A percentile compares a stretch with the other conserved stretches of the same genome.
phyloP scores from a whole-genome alignment of 2,329 filamentous ascomycete species.

The Apiospora marii region DNA sequence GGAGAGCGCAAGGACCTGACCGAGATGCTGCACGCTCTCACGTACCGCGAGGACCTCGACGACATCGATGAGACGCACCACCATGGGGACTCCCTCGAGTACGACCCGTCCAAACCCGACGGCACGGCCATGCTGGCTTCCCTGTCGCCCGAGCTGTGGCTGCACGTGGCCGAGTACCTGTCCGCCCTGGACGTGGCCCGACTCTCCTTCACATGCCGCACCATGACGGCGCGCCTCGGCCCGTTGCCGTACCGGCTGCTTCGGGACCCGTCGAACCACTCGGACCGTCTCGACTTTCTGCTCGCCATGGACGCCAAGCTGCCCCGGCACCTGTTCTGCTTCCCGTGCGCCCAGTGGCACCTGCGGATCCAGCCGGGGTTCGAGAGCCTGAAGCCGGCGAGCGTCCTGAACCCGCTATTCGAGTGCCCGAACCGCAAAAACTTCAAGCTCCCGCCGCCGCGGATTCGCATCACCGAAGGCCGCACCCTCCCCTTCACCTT shows the following conservation, averaged over 20 bases:
- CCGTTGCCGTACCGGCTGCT: conserved; percentile 8
- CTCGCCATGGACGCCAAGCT: neutral
- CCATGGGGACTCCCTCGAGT: conserved; percentile 1
- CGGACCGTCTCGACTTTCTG: conserved; percentile 4
- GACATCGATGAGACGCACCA: neutral
- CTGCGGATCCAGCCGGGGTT: conserved; percentile 17
- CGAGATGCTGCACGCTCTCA: conserved; percentile 19
- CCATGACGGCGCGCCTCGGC: conserved; percentile 7
- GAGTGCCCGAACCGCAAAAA: conserved; percentile 11
- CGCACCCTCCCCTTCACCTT: conserved; percentile 17
- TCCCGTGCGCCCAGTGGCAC: conserved; percentile 21
- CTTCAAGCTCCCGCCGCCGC: conserved; percentile 8
- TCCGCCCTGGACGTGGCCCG: conserved; percentile 9
- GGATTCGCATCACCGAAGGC: conserved; percentile 4
- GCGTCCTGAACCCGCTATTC: conserved; percentile 16
- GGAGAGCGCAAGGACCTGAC: conserved; percentile 22
- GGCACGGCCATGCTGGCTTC: conserved; percentile 4
- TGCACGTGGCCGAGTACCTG: conserved; percentile 5
- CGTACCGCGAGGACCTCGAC: conserved; percentile 17
- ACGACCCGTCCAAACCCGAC: conserved; percentile 17
- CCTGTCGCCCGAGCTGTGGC: conserved; percentile 12
- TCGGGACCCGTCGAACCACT: conserved; percentile 5
- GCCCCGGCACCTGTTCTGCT: conserved; percentile 21
- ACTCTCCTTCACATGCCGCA: conserved; percentile 9
- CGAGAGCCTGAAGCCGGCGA: conserved; percentile 1